These are phyloP conservation scores for Serendipita sp. DNA, from an alignment of 768 basidiomycete genomes.

Conservation along the genomic window DNA sequence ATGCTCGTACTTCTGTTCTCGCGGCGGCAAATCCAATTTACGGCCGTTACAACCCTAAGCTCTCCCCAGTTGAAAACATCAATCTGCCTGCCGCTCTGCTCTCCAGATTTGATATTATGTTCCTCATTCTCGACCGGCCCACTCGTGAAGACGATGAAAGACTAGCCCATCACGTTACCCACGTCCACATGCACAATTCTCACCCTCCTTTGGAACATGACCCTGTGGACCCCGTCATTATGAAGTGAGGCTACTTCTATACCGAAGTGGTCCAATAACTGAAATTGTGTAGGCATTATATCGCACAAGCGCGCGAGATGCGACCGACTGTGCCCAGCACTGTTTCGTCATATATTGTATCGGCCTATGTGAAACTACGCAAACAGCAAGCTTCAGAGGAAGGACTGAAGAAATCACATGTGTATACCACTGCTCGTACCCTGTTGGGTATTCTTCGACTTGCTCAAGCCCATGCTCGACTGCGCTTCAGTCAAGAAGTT, in stretches of 20 bases:
- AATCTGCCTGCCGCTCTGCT: conserved; percentile 92
- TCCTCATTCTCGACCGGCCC: conserved; percentile 94
- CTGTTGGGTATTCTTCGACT: conserved; percentile 88
- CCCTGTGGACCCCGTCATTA: conserved; percentile 66
- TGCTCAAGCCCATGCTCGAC: conserved; percentile 82
- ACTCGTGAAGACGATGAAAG: conserved; percentile 89
- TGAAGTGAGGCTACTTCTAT: conserved; percentile 42
- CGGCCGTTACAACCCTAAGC: conserved; percentile 93
- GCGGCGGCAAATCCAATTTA: conserved; percentile 97
- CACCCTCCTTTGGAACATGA: conserved; percentile 79
- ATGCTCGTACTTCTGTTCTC: conserved; percentile 91
- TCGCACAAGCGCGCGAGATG: conserved; percentile 73
- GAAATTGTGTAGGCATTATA: conserved; percentile 57
- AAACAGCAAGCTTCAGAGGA: conserved; percentile 87
- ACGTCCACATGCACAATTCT: conserved; percentile 90
- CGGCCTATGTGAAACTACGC: conserved; percentile 88
- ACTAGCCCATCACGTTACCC: conserved; percentile 90
- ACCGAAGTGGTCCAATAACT: conserved; percentile 7
- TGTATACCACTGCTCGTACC: conserved; percentile 92
- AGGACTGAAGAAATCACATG: conserved; percentile 70
- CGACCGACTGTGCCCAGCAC: conserved; percentile 79
- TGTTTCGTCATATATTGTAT: conserved; percentile 86
- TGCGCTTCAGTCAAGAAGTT: conserved; percentile 70
- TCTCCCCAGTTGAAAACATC: conserved; percentile 98
- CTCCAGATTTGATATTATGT: conserved; percentile 90